Conservation (phyloP, 495 filamentous ascomycete genomes). For the Arthonia radiata region DNA sequence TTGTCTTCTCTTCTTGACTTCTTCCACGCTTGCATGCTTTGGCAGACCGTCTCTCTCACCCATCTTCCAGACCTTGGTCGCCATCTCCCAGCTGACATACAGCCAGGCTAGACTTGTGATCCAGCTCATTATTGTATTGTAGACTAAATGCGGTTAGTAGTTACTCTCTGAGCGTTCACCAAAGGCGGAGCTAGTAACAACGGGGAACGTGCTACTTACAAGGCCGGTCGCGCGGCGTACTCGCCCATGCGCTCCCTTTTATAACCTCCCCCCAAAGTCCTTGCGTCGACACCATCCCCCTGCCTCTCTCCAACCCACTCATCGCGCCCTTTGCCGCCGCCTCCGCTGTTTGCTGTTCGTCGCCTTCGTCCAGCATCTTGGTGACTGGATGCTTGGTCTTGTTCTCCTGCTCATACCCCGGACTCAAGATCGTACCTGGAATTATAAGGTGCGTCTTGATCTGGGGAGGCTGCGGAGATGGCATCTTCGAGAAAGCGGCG, state of each 20-base stretch:
- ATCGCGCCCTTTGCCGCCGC: constrained; percentile 51
- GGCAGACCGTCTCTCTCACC: constrained; percentile 28
- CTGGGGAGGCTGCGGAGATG: constrained; percentile 16
- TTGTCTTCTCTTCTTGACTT: no score
- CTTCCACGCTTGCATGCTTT: no score
- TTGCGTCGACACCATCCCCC: constrained; percentile 50
- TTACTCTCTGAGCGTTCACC: no score
- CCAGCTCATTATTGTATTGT: constrained; percentile 35
- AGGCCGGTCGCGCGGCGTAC: constrained; percentile 30
- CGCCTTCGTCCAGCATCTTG: constrained; percentile 52
- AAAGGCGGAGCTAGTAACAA: no score
- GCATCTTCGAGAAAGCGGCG: constrained; percentile 27
- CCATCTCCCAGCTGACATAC: constrained; percentile 32
- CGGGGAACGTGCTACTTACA: no score
- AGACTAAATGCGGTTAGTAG: no score
- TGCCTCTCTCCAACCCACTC: constrained; percentile 47
- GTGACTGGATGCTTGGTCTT: constrained; percentile 60
- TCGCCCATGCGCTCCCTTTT: constrained; percentile 32
- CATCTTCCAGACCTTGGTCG: constrained; percentile 31
- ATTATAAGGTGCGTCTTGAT: constrained; percentile 66
- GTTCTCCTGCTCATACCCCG: constrained; percentile 60
- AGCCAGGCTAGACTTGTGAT: constrained; percentile 31
- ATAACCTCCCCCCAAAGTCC: constrained; percentile 43
- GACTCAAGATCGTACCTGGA: constrained; percentile 56
- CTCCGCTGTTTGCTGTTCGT: constrained; percentile 54